Evolutionary conservation across 2,329 filamentous ascomycete species (phyloP), one percentile per base, ranked within the genome.

Genomic region (Periconia digitata): DNA sequence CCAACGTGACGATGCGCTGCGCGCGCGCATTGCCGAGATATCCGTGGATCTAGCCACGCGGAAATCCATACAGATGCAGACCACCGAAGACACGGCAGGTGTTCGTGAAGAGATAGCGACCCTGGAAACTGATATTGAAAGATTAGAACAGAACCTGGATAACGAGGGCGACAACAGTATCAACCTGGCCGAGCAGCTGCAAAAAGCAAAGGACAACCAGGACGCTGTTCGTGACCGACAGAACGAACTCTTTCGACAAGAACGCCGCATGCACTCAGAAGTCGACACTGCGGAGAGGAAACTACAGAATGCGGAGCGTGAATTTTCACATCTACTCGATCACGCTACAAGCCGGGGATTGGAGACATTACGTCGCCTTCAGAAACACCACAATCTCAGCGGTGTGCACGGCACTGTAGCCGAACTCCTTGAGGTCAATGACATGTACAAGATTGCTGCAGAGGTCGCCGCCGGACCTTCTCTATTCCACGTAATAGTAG

Each of bases 401-500:
- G 94, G 94, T 21, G 90, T 94, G 1, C 95, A 96, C 67, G 94
- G 95, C 42, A 95, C 92, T 0, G 74, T 99, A 32, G 92, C 92
- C 4, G 95, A 99, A 69, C 81, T 99, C n/a, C 84, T 97, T 60
- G 84, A 91, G 46, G 90, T 96, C 41, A 84, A 80, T 49, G 90
- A 96, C 44, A 82, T 84, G 44, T 97, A 96, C 72, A 85, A 91
- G 51, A 85, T 92, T 10, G 90, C 94, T 2, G 87, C 95, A 8
- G 94, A 99, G 72, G 90, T 95, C 60, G 94, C 92, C 43, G 94
- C 92, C 2, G 94, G 94, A 16, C 86, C 86, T 54, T 95, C 90
- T 67, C 79, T 99, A 8, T 99, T 99, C 74, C 90, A 99, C 72
- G 96, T 96, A 58, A 85, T 99, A 10, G 92, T 97, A 37, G 92